phyloP scores from a whole-genome alignment of 495 filamentous ascomycete species.

The Aspergillus nanangensis region DNA sequence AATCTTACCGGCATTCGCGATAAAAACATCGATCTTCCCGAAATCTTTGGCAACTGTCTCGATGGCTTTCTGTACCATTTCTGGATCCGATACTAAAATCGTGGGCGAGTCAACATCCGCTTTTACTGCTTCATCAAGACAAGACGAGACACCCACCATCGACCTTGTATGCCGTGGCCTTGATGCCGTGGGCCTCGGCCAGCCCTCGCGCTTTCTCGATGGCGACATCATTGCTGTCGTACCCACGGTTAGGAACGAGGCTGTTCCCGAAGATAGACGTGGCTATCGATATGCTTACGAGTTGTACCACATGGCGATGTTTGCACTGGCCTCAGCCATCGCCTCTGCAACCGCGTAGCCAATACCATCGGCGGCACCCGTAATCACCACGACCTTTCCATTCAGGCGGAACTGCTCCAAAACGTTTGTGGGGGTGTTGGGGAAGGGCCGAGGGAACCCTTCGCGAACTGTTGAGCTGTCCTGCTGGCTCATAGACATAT shows the following conservation, averaged over 20 bases:
- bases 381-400: constrained; percentile 35
- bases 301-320: constrained; percentile 36
- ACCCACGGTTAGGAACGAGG: too few relatives aligned
- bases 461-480: constrained; percentile 30
- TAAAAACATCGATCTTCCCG: constrained; percentile 44
- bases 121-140: background rate
- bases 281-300: constrained; percentile 18
- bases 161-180: constrained; percentile 33
- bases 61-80: constrained; percentile 25
- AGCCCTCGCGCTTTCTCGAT: constrained; percentile 28
- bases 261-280: background rate
- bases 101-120: background rate
- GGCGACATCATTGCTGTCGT: constrained; percentile 25
- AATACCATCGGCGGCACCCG: constrained; percentile 33
- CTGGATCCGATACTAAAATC: constrained; percentile 30
- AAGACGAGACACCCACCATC: constrained; percentile 22
- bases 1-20: constrained; percentile 36
- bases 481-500: constrained; percentile 46
- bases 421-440: constrained; percentile 37
- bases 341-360: constrained; percentile 29
- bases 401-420: constrained; percentile 38
- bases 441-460: constrained; percentile 37
- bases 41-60: constrained; percentile 36
- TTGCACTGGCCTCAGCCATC: constrained; percentile 30
- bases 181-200: constrained; percentile 27